Base-by-base conservation (phyloP, 768 basidiomycete genomes). In the Leccinellum albellum region DNA sequence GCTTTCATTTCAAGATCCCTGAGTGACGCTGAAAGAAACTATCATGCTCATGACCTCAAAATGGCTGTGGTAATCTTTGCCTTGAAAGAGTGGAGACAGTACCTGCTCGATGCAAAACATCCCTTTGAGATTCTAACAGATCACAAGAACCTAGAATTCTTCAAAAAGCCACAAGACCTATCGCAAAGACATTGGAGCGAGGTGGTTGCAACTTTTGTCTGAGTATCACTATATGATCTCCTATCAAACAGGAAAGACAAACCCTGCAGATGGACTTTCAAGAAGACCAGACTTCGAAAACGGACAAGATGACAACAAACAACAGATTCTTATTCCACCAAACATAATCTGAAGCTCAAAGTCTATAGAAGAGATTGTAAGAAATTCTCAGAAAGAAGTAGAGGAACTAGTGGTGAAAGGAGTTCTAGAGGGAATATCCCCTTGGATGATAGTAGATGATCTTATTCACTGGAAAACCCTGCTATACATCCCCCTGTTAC, bases 91-190 rank as follows among this genome's bases (percentile, higher is more conserved):
- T 62, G 61, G 61, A 15, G 21, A 0, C 58, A 62, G 3, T 54
- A 60, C 5, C 15, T 62, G 0, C n/a, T 50, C 2, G 49, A 42
- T 0, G 20, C 50, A 1, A 53, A 4, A 7, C 13, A 0, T 26
- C 61, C 9, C 62, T 68, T 47, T 61, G 17, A 17, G 5, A 37
- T 79, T 32, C 57, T 66, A 54, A 70, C 70, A 1, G 67, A 79
- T 51, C 72, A 77, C 5, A 71, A 75, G 47, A 79, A 81, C 37
- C 68, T 81, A 0, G 64, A 77, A 45, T 80, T 77, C 60, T 81
- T 44, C 1, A 44, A 23, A 1, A 12, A 28, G 4, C 50, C 50
- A 0, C 50, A 53, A 4, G 51, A 57, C 0, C 45, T 53, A 0
- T 52, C 50, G 0, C 3, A 15, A 1, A 1, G 4, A 3, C 56